Percentiles rank a stretch among this genome's conserved stretches.
phyloP scores from a whole-genome alignment of 257 asterid species.

The Petunia axillaris region DNA sequence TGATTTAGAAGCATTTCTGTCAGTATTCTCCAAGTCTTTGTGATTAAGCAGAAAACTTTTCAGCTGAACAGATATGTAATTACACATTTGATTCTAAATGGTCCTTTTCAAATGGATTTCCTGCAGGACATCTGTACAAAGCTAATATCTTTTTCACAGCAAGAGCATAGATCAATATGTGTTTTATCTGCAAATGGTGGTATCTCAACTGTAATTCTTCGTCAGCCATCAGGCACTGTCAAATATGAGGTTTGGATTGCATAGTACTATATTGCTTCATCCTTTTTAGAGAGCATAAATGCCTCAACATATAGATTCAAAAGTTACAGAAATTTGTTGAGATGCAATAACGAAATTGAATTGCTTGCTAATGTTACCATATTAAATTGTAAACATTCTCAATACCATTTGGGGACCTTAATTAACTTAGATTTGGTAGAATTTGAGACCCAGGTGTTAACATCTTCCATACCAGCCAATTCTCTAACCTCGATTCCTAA shows the following conservation, averaged over 20 bases:
- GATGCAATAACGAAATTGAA: too few relatives aligned
- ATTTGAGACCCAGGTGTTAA: too few relatives aligned
- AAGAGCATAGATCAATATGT: conserved; percentile 12
- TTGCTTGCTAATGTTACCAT: too few relatives aligned
- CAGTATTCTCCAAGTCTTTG: too few relatives aligned
- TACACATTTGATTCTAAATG: not conserved
- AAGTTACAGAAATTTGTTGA: too few relatives aligned
- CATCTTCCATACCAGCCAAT: too few relatives aligned
- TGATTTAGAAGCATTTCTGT: not conserved
- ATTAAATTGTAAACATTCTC: too few relatives aligned
- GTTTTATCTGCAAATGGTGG: conserved; percentile 25
- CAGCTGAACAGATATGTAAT: not conserved
- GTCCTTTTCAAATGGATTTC: not conserved
- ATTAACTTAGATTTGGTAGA: too few relatives aligned
- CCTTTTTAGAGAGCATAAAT: not conserved
- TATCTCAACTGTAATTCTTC: conserved; percentile 13
- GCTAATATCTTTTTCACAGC: conserved; percentile 18
- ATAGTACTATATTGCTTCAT: not conserved
- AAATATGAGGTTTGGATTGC: conserved; percentile 21
- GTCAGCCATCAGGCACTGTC: conserved; percentile 1
- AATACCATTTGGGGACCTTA: too few relatives aligned
- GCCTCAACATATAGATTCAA: too few relatives aligned
- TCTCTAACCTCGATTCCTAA: too few relatives aligned
- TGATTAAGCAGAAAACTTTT: not conserved
- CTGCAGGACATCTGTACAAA: conserved; percentile 25